These are phyloP conservation scores for Puccinia coronata DNA, from an alignment of 1,284 basidiomycete species.

Conservation along the genomic window DNA sequence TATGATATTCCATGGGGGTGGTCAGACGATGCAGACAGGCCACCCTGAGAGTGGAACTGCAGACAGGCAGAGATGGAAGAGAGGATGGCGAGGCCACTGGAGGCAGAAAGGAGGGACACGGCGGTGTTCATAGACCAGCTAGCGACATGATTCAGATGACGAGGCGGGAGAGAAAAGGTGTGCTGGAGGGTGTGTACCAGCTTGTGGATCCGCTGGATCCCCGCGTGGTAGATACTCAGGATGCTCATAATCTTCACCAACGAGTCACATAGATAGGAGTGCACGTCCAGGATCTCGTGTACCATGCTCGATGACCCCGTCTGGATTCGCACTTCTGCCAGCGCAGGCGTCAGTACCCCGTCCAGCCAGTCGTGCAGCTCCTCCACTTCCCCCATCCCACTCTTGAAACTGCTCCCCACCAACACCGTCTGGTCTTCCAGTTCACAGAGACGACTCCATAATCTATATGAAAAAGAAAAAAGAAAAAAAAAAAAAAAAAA, in stretches of 20 bases:
- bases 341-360: slow-evolving; percentile 7
- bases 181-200: neutral
- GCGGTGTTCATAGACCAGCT: neutral
- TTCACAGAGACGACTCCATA: neutral
- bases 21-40: too few species aligned
- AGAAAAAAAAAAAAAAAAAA: neutral
- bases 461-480: neutral
- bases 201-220: neutral
- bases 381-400: neutral
- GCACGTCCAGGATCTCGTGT: neutral
- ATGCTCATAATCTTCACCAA: neutral
- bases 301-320: neutral
- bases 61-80: neutral
- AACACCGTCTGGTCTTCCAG: neutral
- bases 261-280: slow-evolving; percentile 12
- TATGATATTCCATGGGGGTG: too few species aligned
- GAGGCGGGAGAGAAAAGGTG: neutral
- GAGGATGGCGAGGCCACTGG: neutral
- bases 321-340: slow-evolving; percentile 9
- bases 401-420: neutral
- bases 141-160: neutral
- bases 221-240: neutral
- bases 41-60: neutral
- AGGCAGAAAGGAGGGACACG: neutral
- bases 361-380: slow-evolving; percentile 33